Evolutionary conservation across 257 asterid species (phyloP), one percentile per base, ranked within the genome.

Genomic region (Avicennia marina): DNA sequence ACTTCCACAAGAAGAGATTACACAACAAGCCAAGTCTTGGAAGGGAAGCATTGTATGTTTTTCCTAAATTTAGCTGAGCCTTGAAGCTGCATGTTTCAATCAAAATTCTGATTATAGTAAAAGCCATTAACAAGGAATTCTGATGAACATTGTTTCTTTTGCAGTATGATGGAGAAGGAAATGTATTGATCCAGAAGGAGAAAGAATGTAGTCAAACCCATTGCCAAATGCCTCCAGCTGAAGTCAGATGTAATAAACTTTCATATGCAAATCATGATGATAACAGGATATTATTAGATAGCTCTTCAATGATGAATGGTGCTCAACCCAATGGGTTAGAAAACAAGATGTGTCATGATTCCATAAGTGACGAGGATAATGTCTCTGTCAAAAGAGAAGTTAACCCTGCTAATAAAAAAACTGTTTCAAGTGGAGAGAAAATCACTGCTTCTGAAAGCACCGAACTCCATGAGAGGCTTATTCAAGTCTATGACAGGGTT

Each of bases 401-500:
- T 43, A 63, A 41, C 41, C 27, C 31, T 34, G 47, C 48, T 57
- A 42, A 41, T 32, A 46, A 19, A 1, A 44, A 39, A 41, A 25
- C 58, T 39, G 67, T 48, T 46, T 21, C 56, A 26, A 47, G 45
- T 61, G 75, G 66, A 39, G 73, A 55, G 70, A 59, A 65, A 50
- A 57, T 43, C 7, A 41, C 57, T 53, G 56, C 60, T 60, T 53
- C 63, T 53, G 72, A 53, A 55, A 54, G 43, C 36, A 67, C 67
- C 29, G 75, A 77, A 45, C 77, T 75, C 68, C 83, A 63, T 5
- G 60, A 72, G 81, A 82, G 73, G 74, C 86, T 93, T 58, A 48
- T 72, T 60, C 62, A 64, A 33, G 78, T 93, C 31, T 89, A 78
- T 63, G 87, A 84, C 46, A 80, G 75, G 69, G 97, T 93, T 76